Base-by-base conservation (phyloP, 129 eudicot genomes). In the Deinandra increscens region DNA sequence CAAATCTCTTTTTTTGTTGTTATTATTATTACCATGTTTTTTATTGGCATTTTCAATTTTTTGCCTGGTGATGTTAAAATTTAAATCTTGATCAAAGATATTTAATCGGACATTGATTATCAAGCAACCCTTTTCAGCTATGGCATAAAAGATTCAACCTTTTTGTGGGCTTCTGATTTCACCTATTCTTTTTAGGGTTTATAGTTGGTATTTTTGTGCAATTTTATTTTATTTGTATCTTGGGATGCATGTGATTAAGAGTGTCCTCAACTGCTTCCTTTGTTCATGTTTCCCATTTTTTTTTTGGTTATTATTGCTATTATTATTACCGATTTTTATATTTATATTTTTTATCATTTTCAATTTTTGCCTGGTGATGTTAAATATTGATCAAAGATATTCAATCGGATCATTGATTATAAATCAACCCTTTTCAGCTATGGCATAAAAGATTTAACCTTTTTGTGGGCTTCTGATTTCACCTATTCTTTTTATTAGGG, bases 131-230 rank as follows among this genome's bases (percentile, higher is more conserved):
- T 14, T 13, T 43, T 53, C 12, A 55, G 26, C 45, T 42, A 51
- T 64, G 49, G n/a, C 33, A 1, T 41, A 65, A 55, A 75, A 66
- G 41, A 65, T 54, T 75, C 49, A 31, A 75, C 9, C 61, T 75
- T 66, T 75, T 26, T 74, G 56, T 4, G n/a, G 9, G 18, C 54
- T 26, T 42, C n/a, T 68, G 49, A 26, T 65, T 53, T 50, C 19
- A 17, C 46, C 12, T 72, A 4, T 31, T 46, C 0, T 1, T 44
- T 46, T 26, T 74, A 39, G 33, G 33, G 19, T 46, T 9, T 51
- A 0, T 15, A 36, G 11, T 7, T 48, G 4, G 13, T 5, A 49
- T 48, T 43, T 5, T 9, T 12, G 5, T 55, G 50, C 9, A 36
- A n/a, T n/a, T n/a, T n/a, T n/a, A n/a, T n/a, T n/a, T n/a, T n/a